Evolutionary conservation across 352 stramenopile species (phyloP).

Genomic region (Phytopythium oedochilum): DNA sequence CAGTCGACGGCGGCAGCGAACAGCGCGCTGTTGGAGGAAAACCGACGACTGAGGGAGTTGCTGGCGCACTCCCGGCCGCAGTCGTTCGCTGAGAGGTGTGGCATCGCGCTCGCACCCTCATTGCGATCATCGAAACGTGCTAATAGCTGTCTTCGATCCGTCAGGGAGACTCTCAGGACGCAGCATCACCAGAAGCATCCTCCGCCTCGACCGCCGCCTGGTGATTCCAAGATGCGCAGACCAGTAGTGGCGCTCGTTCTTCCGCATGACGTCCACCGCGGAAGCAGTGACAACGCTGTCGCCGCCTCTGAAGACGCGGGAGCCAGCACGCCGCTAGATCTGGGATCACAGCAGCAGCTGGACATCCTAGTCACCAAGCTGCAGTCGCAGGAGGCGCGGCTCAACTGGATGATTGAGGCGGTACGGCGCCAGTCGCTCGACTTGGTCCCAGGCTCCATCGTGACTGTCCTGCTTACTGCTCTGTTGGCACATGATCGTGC

Average conservation of each 20-base stretch:
- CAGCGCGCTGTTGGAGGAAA: constrained; percentile 55
- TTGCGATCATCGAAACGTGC: too few species aligned
- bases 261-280: background rate
- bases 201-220: background rate
- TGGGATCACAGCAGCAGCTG: constrained; percentile 26
- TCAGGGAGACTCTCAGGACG: background rate
- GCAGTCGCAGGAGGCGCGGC: constrained; percentile 49
- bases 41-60: constrained; percentile 52
- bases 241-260: background rate
- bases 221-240: background rate
- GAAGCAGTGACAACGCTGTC: constrained; percentile 3
- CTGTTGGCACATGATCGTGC: background rate
- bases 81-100: constrained; percentile 37
- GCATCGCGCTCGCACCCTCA: background rate
- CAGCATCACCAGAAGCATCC: background rate
- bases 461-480: background rate
- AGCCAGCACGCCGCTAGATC: constrained; percentile 2
- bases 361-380: constrained; percentile 38
- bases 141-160: too few species aligned
- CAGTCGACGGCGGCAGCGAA: constrained; percentile 22
- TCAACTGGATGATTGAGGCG: constrained; percentile 73
- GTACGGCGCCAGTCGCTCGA: constrained; percentile 20
- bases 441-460: background rate
- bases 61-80: constrained; percentile 48
- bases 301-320: background rate